Evolutionary conservation across 2,329 filamentous ascomycete species (phyloP).

Genomic region (Cercospora sojina): DNA sequence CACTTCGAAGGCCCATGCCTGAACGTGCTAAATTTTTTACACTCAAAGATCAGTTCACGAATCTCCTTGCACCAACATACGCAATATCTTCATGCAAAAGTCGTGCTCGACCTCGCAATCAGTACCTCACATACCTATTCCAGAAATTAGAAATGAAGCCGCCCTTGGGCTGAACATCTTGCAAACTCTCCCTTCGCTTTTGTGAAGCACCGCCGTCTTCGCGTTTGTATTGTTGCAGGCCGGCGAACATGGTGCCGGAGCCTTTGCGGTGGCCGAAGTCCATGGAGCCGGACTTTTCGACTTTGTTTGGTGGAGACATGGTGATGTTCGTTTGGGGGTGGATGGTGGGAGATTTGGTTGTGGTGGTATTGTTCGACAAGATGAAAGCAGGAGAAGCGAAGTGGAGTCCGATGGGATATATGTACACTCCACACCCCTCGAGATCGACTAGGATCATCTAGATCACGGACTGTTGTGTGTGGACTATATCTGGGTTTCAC

Average conservation of each 20-base stretch:
- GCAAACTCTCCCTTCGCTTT: slow-evolving; percentile 12
- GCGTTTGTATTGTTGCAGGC: slow-evolving; percentile 21
- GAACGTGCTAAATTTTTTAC: neutral
- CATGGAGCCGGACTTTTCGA: slow-evolving; percentile 16
- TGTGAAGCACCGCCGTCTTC: slow-evolving; percentile 9
- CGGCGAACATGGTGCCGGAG: slow-evolving; percentile 16
- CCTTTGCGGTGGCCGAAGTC: slow-evolving; percentile 19
- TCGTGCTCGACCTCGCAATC: neutral
- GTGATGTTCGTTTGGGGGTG: neutral
- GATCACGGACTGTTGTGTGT: no score
- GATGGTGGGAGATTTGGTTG: neutral
- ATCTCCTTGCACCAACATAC: neutral
- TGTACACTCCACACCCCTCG: neutral
- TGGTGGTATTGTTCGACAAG: neutral
- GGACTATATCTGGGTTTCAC: neutral
- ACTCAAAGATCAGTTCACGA: neutral
- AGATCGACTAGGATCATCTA: slow-evolving; percentile 2
- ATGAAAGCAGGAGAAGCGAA: neutral
- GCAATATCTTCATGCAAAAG: neutral
- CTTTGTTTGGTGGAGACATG: slow-evolving; percentile 18
- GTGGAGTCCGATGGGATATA: neutral
- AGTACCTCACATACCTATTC: slow-evolving; percentile 13
- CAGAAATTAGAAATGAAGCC: slow-evolving; percentile 16
- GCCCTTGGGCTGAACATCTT: slow-evolving; percentile 15
- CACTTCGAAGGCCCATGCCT: neutral